Base-by-base conservation (phyloP, 257 asterid species). In the Parsonsia alboflavescens region DNA sequence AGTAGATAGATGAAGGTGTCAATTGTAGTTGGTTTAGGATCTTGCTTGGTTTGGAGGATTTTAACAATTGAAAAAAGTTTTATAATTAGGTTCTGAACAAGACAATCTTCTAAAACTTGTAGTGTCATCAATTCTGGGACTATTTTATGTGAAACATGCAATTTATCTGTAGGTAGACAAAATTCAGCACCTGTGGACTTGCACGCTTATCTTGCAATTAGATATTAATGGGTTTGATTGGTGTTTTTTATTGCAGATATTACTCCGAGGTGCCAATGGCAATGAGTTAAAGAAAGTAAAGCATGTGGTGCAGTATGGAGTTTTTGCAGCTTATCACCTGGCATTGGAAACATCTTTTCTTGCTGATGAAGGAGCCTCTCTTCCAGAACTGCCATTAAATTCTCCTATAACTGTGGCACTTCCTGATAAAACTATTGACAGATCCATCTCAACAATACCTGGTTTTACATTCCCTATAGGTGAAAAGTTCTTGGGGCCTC, bases 291-390 rank as follows among this genome's bases (percentile, higher is more conserved):
- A 92, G 93, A 94, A 94, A 84, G 97, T 92, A 78, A 94, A 94
- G 83, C 99, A 89, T 70, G 93, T 92, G 57, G 81, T 94, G 74
- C 99, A 90, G 79, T 94, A 94, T 86, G 97, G 97, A 80, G 79
- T 94, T 78, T 94, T 94, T 61, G 98, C 99, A 0, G 99, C 99
- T 76, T 94, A 94, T 82, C 99, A 94, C 86, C 84, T 94, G 82
- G 99, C 97, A 77, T 75, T 94, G 80, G 99, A 94, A 83, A 94
- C 99, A 57, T 94, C 97, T 75, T 92, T 94, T 84, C 97, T 94
- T 73, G 99, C 97, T 80, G 98, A 94, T 74, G 99, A 94, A 83
- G 99, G 99, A 76, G 97, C 99, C 81, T 86, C 96, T 73, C 79
- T 94, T 80, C 97, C 97, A 72, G 89, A 87, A 73, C 82, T 92